phyloP scores from a whole-genome alignment of 768 basidiomycete genomes.

The Hericium rajendrae region DNA sequence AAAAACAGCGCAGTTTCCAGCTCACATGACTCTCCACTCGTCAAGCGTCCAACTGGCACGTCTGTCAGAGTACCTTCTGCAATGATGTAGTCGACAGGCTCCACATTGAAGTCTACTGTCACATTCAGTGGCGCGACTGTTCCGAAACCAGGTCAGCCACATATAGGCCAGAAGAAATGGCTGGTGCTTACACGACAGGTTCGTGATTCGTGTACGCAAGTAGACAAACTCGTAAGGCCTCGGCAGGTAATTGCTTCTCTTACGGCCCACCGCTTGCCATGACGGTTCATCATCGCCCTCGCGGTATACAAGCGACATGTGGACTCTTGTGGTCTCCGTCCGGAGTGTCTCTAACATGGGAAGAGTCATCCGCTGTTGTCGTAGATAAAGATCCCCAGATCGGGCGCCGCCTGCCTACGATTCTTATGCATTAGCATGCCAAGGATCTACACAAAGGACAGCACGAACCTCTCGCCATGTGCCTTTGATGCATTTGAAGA shows the following conservation, averaged over 20 bases:
- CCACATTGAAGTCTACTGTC: slow-evolving; percentile 41
- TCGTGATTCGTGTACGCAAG: slow-evolving; percentile 46
- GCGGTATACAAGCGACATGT: slow-evolving; percentile 24
- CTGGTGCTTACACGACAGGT: slow-evolving; percentile 52
- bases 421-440: no score
- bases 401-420: slow-evolving; percentile 70
- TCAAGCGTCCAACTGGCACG: slow-evolving; percentile 55
- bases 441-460: neutral
- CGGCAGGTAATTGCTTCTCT: slow-evolving; percentile 39
- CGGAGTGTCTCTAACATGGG: slow-evolving; percentile 75
- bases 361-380: slow-evolving; percentile 66
- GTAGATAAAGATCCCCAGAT: slow-evolving; percentile 65
- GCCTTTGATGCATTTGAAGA: slow-evolving; percentile 60
- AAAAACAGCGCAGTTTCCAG: slow-evolving; percentile 60
- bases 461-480: slow-evolving; percentile 77
- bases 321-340: slow-evolving; percentile 53
- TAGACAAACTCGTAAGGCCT: slow-evolving; percentile 54
- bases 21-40: slow-evolving; percentile 39
- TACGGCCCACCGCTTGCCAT: slow-evolving; percentile 16
- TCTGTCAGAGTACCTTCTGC: slow-evolving; percentile 58
- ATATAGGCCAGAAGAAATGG: neutral
- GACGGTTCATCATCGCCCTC: slow-evolving; percentile 7
- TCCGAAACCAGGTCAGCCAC: slow-evolving; percentile 1
- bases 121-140: slow-evolving; percentile 45
- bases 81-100: slow-evolving; percentile 56